These are phyloP conservation scores for Venturia asperata DNA, from an alignment of 2,329 filamentous ascomycete species.

Conservation along the genomic window DNA sequence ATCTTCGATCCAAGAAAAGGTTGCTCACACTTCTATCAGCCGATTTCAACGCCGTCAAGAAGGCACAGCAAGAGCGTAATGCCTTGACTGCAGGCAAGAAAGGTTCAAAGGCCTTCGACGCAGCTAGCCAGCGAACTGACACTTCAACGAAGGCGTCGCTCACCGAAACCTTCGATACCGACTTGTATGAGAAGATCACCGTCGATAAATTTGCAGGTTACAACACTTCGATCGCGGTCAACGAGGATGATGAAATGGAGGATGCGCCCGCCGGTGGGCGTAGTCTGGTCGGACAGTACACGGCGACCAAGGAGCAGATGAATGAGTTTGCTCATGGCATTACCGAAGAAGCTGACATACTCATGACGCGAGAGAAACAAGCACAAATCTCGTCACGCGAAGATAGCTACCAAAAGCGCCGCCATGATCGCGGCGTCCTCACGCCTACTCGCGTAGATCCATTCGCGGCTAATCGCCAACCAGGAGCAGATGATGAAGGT, in stretches of 20 bases:
- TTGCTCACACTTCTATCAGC: constrained; percentile 36
- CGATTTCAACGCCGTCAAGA: constrained; percentile 81
- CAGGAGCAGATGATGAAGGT: constrained; percentile 58
- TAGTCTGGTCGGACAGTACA: constrained; percentile 89
- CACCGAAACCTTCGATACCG: constrained; percentile 80
- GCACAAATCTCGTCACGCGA: constrained; percentile 87
- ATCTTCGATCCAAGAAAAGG: background rate
- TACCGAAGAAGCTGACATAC: constrained; percentile 85
- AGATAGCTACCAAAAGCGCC: constrained; percentile 94
- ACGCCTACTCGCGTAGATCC: constrained; percentile 81
- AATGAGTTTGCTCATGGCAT: constrained; percentile 88
- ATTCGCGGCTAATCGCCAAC: constrained; percentile 69
- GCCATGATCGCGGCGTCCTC: constrained; percentile 72
- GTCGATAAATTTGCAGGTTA: constrained; percentile 82
- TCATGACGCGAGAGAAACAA: constrained; percentile 79
- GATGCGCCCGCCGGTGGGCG: constrained; percentile 60
- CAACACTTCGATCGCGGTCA: constrained; percentile 76
- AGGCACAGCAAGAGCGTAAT: constrained; percentile 89
- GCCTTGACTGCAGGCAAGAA: constrained; percentile 69
- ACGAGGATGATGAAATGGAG: constrained; percentile 68
- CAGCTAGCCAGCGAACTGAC: constrained; percentile 73
- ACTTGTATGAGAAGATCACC: constrained; percentile 74
- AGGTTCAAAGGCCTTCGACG: constrained; percentile 72
- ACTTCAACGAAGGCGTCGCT: constrained; percentile 83
- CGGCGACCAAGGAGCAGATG: constrained; percentile 82